Evolutionary conservation across 1,284 basidiomycete species (phyloP), one percentile per base, ranked within the genome.

Genomic region (Entoloma clypeatum): DNA sequence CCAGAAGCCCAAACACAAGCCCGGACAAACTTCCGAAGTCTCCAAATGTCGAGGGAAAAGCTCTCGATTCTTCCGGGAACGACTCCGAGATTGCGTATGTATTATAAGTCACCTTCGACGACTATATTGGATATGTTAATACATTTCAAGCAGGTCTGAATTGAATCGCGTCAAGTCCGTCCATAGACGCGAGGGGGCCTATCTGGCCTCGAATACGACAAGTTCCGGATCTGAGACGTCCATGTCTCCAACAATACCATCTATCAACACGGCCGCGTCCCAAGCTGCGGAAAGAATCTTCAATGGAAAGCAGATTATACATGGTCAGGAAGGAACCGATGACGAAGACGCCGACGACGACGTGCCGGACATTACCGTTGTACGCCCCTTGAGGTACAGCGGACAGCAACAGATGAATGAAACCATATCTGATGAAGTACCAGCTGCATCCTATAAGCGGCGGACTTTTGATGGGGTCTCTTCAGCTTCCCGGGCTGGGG

Each of bases 151-250:
- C 23, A 38, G 25, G 24, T 36, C 46, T 11, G 45, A 39, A 22
- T 26, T 52, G 32, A 34, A 27, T 30, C 43, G 48, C 34, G 39
- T 28, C 17, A 54, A 48, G 43, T 64, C 74, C 28, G 53, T 65
- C 33, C 82, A 86, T 55, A 58, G 67, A 42, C 69, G 83, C 18
- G 84, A 86, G 64, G 82, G 79, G 35, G 83, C 84, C 3, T 84
- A 81, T 51, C 65, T 76, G 26, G 72, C 78, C 0, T 76, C 76
- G 14, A 58, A 68, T 36, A 59, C 63, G 36, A 53, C 61, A 28
- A 47, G 47, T 9, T 48, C 56, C 22, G 41, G 50, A 18, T 38
- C 54, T 24, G 48, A 52, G 28, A 43, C 47, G 27, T 7, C 33
- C 14, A 18, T 19, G 29, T 47, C 46, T 32, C 34, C 27, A 30